phyloP scores from a whole-genome alignment of 2,329 filamentous ascomycete genomes.

The Trichoderma koningiopsis region DNA sequence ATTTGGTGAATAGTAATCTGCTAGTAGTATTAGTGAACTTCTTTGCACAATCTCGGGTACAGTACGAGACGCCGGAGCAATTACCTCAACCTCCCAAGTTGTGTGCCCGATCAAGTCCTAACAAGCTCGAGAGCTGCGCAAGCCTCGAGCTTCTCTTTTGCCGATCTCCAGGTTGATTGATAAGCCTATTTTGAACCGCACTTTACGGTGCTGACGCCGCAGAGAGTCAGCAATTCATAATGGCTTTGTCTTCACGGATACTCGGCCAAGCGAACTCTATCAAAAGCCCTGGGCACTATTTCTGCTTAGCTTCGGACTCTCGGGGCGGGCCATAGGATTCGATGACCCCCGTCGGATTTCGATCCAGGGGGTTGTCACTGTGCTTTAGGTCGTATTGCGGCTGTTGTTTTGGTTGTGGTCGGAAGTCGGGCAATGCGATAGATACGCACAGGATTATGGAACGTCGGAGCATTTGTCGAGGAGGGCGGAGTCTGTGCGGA shows the following conservation, averaged over 20 bases:
- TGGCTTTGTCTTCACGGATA: constrained; percentile 11
- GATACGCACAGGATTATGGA: not conserved
- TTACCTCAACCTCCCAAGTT: not conserved
- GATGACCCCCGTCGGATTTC: not conserved
- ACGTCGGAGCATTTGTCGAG: not conserved
- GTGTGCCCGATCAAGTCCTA: not conserved
- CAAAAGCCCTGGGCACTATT: not conserved
- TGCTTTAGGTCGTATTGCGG: not conserved
- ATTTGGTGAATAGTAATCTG: not conserved
- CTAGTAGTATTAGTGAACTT: not conserved
- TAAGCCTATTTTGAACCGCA: not conserved
- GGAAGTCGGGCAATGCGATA: constrained; percentile 14
- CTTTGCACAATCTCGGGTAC: not conserved
- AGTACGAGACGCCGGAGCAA: not conserved
- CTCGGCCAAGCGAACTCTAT: not conserved
- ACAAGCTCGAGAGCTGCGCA: not conserved
- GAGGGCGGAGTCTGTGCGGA: constrained; percentile 11
- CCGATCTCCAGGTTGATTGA: not conserved
- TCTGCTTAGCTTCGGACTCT: constrained; percentile 13
- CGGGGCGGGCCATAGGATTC: constrained; percentile 1
- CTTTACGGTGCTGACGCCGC: not conserved
- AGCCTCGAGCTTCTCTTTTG: not conserved
- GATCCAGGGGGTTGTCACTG: not conserved
- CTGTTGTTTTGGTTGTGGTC: not conserved
- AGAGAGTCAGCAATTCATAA: not conserved